Conservation (phyloP, 352 stramenopile genomes). For the Phytopythium litorale region DNA sequence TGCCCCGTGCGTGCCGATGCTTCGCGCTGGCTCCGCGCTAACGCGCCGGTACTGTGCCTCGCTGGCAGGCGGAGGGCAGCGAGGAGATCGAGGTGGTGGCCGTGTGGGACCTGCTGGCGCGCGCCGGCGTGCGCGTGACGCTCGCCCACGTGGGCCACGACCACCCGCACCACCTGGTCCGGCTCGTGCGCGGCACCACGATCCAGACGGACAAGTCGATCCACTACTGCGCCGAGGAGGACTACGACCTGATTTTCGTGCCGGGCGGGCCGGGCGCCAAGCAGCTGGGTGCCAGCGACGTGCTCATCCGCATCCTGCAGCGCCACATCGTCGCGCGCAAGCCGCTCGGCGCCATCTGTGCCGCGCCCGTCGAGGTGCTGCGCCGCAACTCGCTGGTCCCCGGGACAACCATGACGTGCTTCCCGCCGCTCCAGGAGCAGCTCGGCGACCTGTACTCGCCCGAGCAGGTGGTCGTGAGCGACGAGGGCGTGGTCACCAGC, state of each 20-base stretch:
- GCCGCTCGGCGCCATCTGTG: constrained; percentile 52
- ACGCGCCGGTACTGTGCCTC: background rate
- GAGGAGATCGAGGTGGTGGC: constrained; percentile 68
- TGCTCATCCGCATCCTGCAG: constrained; percentile 41
- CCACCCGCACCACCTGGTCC: constrained; percentile 53
- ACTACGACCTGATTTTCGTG: constrained; percentile 65
- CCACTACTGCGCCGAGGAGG: constrained; percentile 47
- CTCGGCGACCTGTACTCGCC: constrained; percentile 49
- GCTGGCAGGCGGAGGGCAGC: constrained; percentile 35
- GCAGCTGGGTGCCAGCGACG: constrained; percentile 31
- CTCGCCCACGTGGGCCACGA: constrained; percentile 40
- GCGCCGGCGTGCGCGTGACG: constrained; percentile 60
- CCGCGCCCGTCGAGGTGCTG: constrained; percentile 50
- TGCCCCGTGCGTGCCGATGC: background rate
- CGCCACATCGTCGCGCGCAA: constrained; percentile 47
- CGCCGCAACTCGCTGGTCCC: constrained; percentile 48
- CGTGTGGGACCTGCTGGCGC: constrained; percentile 46
- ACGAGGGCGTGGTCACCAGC: constrained; percentile 60
- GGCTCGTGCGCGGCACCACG: constrained; percentile 42
- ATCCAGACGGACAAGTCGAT: constrained; percentile 66
- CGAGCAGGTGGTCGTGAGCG: constrained; percentile 46
- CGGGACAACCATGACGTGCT: constrained; percentile 31
- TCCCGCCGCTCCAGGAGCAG: constrained; percentile 27
- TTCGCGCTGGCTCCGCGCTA: background rate
- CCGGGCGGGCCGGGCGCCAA: constrained; percentile 54